Evolutionary conservation across 2,329 filamentous ascomycete species (phyloP).

Genomic region (Hypoxylon sp.): DNA sequence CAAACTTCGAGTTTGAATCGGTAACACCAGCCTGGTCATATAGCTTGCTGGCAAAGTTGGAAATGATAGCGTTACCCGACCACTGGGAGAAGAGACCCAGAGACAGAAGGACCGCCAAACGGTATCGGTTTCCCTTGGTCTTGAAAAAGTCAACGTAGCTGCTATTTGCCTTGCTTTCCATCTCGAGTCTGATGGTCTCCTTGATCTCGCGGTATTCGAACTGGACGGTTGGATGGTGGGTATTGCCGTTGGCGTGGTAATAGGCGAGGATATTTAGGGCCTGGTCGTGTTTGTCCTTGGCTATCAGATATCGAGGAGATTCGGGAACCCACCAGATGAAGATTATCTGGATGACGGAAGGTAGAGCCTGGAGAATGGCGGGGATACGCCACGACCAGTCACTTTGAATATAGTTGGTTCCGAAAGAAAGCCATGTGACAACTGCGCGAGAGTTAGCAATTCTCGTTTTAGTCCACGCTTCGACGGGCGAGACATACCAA

Average conservation of each 20-base stretch:
- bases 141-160: conserved; percentile 67
- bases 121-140: conserved; percentile 69
- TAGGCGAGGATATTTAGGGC: conserved; percentile 67
- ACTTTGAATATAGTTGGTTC: conserved; percentile 60
- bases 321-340: conserved; percentile 62
- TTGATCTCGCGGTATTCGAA: conserved; percentile 72
- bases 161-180: conserved; percentile 60
- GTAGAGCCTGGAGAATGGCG: conserved; percentile 61
- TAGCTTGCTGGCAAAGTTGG: conserved; percentile 68
- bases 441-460: conserved; percentile 48
- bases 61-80: conserved; percentile 71
- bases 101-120: conserved; percentile 65
- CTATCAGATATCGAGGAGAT: conserved; percentile 61
- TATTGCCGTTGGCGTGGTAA: conserved; percentile 69
- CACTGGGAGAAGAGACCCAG: conserved; percentile 72
- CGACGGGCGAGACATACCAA: conserved; percentile 42
- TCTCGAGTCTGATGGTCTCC: conserved; percentile 68
- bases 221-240: conserved; percentile 66
- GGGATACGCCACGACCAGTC: conserved; percentile 67
- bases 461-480: neutral
- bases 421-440: conserved; percentile 64
- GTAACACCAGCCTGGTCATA: conserved; percentile 67
- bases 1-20: conserved; percentile 60
- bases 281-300: conserved; percentile 66
- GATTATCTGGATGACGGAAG: conserved; percentile 61